These are phyloP conservation scores for Trichoderma oligosporum DNA, from an alignment of 2,329 filamentous ascomycete species.

Conservation along the genomic window DNA sequence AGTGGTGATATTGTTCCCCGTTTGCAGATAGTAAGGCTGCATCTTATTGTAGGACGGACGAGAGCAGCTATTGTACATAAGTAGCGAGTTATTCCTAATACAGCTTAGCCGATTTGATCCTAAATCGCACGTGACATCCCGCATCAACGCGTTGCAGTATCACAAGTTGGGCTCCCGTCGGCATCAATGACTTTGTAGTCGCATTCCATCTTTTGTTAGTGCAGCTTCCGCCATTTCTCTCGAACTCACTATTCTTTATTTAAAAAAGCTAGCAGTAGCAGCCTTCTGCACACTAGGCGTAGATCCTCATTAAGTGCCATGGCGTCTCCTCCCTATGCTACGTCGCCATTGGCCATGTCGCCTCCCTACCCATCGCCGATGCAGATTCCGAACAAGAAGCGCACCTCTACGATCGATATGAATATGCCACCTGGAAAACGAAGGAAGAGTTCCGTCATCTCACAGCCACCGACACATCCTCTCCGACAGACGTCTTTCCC, in stretches of 20 bases:
- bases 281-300: no score
- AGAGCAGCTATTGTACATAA: no score
- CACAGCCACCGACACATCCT: slow-evolving; percentile 59
- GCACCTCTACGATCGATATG: slow-evolving; percentile 52
- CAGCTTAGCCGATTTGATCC: background rate
- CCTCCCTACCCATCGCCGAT: slow-evolving; percentile 51
- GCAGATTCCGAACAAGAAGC: slow-evolving; percentile 57
- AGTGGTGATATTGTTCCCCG: no score
- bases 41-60: no score
- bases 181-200: background rate
- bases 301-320: slow-evolving; percentile 29
- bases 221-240: no score
- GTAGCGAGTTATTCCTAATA: background rate
- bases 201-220: no score
- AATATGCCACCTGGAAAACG: slow-evolving; percentile 56
- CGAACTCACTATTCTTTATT: no score
- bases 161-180: slow-evolving; percentile 4
- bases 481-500: slow-evolving; percentile 80
- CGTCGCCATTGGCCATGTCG: slow-evolving; percentile 52
- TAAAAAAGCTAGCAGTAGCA: no score
- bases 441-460: slow-evolving; percentile 65
- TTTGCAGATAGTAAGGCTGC: no score
- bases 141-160: slow-evolving; percentile 15
- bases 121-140: slow-evolving; percentile 12
- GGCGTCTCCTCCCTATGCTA: slow-evolving; percentile 54